Evolutionary conservation across 176 grass and related monocot species (phyloP).

Genomic region (Juncus inflexus): DNA sequence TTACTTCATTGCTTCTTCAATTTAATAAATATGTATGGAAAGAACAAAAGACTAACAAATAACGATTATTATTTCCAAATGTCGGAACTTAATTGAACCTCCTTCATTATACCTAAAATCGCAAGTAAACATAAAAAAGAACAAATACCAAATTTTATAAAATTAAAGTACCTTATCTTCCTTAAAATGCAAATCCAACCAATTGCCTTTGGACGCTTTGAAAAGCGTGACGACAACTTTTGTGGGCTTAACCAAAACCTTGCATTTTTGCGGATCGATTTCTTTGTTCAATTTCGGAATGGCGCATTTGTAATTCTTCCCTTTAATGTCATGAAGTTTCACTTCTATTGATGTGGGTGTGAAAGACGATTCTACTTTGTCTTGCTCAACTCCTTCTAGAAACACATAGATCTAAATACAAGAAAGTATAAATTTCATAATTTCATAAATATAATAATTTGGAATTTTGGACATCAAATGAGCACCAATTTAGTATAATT

Average conservation of each 20-base stretch:
- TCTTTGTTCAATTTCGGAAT: slow-evolving; percentile 82
- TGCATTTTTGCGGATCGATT: slow-evolving; percentile 82
- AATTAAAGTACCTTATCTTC: slow-evolving; percentile 64
- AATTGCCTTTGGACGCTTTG: slow-evolving; percentile 82
- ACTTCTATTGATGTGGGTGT: slow-evolving; percentile 60
- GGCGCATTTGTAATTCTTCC: slow-evolving; percentile 77
- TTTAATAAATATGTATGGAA: too few species aligned
- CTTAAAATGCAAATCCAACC: slow-evolving; percentile 71
- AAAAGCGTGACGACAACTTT: slow-evolving; percentile 54
- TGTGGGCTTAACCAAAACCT: slow-evolving; percentile 73
- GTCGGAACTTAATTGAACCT: neutral
- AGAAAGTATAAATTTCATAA: neutral
- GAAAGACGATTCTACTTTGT: slow-evolving; percentile 59
- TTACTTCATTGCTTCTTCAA: too few species aligned
- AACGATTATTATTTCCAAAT: neutral
- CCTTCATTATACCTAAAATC: neutral
- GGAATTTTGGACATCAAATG: too few species aligned
- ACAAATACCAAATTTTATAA: neutral
- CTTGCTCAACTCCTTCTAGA: slow-evolving; percentile 60
- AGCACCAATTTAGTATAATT: too few species aligned
- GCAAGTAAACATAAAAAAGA: neutral
- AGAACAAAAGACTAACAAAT: slow-evolving; percentile 3
- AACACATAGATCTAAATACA: slow-evolving; percentile 54
- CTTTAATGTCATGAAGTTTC: slow-evolving; percentile 77
- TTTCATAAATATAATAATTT: slow-evolving; percentile 15